Conservation (phyloP, 257 asterid species). For the Rhazya stricta region DNA sequence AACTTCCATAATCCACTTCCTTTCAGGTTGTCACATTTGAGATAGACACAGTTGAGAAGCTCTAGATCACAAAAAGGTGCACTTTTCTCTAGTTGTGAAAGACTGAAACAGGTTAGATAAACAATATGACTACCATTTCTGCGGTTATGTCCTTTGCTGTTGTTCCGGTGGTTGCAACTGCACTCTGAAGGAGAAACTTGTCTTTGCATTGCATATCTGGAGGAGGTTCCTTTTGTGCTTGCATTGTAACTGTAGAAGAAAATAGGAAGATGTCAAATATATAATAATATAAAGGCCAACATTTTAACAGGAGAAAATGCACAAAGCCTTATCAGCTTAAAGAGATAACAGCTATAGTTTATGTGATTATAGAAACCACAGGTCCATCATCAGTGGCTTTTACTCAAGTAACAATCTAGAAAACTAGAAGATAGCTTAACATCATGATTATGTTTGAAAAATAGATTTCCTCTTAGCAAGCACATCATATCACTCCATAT, state of each 20-base stretch:
- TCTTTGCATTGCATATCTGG: conserved; percentile 80
- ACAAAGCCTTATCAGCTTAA: background rate
- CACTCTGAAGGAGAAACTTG: conserved; percentile 85
- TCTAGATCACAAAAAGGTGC: background rate
- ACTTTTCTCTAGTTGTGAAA: conserved; percentile 2
- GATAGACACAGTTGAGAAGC: background rate
- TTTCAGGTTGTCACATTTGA: conserved; percentile 4
- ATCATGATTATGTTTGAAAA: background rate
- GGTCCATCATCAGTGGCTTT: background rate
- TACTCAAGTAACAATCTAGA: background rate
- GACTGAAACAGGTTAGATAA: conserved; percentile 1
- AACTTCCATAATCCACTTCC: background rate
- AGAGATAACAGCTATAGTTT: background rate
- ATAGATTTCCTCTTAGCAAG: background rate
- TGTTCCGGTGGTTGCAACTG: conserved; percentile 43
- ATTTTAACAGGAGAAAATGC: background rate
- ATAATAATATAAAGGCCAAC: background rate
- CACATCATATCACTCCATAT: conserved; percentile 16
- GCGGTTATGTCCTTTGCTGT: conserved; percentile 50
- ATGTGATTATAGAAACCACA: background rate
- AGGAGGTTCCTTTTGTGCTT: conserved; percentile 84
- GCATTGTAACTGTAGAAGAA: conserved; percentile 43
- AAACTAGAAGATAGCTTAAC: background rate
- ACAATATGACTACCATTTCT: conserved; percentile 52
- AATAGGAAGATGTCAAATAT: conserved; percentile 7